These are phyloP conservation scores for Chimonanthus salicifolius DNA, from an alignment of 164 flowering plant species.

Conservation along the genomic window DNA sequence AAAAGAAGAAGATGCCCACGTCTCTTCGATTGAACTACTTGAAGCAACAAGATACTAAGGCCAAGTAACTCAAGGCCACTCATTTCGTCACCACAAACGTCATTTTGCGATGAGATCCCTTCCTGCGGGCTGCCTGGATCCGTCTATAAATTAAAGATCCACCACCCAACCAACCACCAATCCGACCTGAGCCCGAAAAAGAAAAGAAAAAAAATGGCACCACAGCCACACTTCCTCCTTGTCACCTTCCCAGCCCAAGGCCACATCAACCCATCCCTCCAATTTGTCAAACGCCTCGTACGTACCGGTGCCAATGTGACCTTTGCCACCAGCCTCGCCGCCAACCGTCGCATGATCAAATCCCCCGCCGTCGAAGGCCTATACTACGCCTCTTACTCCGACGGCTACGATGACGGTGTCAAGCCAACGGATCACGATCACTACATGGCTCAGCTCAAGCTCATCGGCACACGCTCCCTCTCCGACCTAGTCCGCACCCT, in stretches of 20 bases:
- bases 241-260: constrained; percentile 40
- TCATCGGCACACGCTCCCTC: constrained; percentile 12
- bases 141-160: no score
- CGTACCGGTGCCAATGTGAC: constrained; percentile 36
- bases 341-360: constrained; percentile 19
- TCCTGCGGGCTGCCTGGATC: no score
- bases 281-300: constrained; percentile 35
- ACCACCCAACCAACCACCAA: no score
- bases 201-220: neutral
- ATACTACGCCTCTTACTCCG: constrained; percentile 31
- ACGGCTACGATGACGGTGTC: constrained; percentile 44
- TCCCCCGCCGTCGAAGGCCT: constrained; percentile 18
- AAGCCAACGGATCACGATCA: neutral
- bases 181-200: no score
- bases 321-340: constrained; percentile 25
- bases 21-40: no score
- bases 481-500: constrained; percentile 1
- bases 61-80: no score
- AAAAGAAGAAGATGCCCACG: no score
- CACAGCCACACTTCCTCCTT: constrained; percentile 25
- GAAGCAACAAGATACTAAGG: no score
- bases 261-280: constrained; percentile 47
- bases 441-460: neutral
- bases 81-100: no score
- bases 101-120: no score